Evolutionary conservation across 306 rosid species (phyloP).

Genomic region (Fragaria nilgerrensis): DNA sequence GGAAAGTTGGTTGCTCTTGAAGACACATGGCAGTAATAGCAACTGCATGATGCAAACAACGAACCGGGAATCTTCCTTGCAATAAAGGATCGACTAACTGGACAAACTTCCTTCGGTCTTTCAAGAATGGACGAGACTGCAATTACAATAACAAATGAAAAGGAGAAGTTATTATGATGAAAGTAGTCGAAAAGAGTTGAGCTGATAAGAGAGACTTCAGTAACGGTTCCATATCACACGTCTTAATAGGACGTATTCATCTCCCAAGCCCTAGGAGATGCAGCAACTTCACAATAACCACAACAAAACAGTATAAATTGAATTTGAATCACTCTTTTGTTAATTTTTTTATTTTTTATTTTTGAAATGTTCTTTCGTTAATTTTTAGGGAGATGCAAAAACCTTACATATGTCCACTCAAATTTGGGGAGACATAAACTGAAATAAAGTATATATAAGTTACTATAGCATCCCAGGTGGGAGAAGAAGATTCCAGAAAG

Average conservation of each 20-base stretch:
- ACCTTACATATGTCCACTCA: neutral
- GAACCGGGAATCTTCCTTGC: conserved; percentile 67
- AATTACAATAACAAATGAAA: neutral
- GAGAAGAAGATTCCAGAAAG: neutral
- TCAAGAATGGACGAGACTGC: conserved; percentile 60
- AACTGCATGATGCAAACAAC: conserved; percentile 92
- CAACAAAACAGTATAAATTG: neutral
- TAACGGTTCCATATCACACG: neutral
- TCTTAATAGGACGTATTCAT: neutral
- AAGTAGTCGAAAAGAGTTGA: neutral
- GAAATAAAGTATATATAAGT: neutral
- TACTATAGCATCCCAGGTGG: neutral
- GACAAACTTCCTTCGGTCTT: conserved; percentile 47
- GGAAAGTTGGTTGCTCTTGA: conserved; percentile 84
- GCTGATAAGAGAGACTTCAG: neutral
- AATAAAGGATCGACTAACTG: conserved; percentile 73
- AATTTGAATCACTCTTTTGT: neutral
- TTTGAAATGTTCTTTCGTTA: no score
- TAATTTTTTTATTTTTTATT: no score
- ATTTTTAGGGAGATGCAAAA: neutral
- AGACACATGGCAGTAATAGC: conserved; percentile 96
- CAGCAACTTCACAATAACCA: neutral
- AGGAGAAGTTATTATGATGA: neutral
- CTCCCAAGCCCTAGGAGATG: neutral
- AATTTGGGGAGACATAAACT: neutral